Evolutionary conservation across 805 yeast species (phyloP).

Genomic region (Scheffersomyces stipitis): DNA sequence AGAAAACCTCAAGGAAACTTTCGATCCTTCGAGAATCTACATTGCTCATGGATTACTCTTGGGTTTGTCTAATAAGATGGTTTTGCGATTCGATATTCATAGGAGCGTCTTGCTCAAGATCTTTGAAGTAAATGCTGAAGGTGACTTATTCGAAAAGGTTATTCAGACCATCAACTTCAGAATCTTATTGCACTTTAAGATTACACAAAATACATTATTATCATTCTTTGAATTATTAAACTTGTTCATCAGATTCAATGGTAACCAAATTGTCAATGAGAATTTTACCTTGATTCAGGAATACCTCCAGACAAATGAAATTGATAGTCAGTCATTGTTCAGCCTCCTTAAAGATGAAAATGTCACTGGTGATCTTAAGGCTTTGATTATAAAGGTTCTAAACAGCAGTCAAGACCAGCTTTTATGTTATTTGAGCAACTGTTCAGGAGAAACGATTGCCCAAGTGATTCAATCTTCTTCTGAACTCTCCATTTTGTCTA

Average conservation of each 20-base stretch:
- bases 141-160: slow-evolving; percentile 50
- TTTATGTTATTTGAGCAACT: not conserved
- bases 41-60: slow-evolving; percentile 53
- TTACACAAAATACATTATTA: slow-evolving; percentile 13
- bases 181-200: slow-evolving; percentile 41
- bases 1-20: slow-evolving; percentile 48
- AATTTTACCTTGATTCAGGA: slow-evolving; percentile 13
- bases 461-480: not conserved
- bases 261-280: slow-evolving; percentile 19
- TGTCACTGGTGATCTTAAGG: not conserved
- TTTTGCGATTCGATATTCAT: slow-evolving; percentile 26
- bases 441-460: not conserved
- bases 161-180: slow-evolving; percentile 53
- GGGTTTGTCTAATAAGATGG: slow-evolving; percentile 43
- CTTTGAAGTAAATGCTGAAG: slow-evolving; percentile 45
- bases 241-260: slow-evolving; percentile 42
- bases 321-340: not conserved
- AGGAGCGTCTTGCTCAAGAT: slow-evolving; percentile 24
- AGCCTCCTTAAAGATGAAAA: not conserved
- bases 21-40: slow-evolving; percentile 71
- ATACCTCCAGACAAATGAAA: slow-evolving; percentile 9
- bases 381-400: too few species aligned
- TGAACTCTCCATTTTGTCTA: not conserved
- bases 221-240: slow-evolving; percentile 26
- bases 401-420: too few species aligned